Evolutionary conservation across 108 stramenopile genomes (phyloP).

Genomic region (Cafeteria roenbergensis): DNA sequence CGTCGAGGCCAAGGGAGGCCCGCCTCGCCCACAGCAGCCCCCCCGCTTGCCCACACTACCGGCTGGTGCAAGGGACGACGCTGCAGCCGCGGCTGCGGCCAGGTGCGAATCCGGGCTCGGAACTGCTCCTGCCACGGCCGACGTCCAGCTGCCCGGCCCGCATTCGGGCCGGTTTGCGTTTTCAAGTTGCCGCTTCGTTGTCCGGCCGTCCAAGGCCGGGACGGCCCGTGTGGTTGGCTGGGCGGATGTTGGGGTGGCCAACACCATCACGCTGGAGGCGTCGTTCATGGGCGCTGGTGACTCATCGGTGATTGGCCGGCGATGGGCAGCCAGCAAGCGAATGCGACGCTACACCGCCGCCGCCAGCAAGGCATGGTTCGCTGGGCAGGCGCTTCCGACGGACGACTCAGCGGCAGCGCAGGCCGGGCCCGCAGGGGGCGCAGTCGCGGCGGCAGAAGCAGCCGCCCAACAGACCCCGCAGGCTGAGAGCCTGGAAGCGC

Average conservation of each 20-base stretch:
- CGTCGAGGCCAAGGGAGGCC: too few species aligned
- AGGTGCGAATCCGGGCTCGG: background rate
- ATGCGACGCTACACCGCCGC: too few species aligned
- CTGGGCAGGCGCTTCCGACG: too few species aligned
- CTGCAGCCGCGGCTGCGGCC: background rate
- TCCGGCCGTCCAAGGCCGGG: background rate
- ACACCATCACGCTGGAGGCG: conserved; percentile 2
- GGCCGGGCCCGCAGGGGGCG: too few species aligned
- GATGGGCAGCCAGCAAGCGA: too few species aligned
- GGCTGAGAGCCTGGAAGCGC: too few species aligned
- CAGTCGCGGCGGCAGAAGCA: too few species aligned
- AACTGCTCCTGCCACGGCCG: background rate
- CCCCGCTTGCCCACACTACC: background rate
- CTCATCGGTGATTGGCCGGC: too few species aligned
- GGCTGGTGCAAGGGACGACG: background rate
- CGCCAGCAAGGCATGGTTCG: too few species aligned
- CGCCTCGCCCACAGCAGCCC: too few species aligned
- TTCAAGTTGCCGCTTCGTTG: background rate
- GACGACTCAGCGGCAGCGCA: too few species aligned
- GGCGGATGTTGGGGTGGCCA: background rate
- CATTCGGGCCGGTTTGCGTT: background rate
- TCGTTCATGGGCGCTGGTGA: conserved; percentile 4
- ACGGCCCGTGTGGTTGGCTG: background rate
- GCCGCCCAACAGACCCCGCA: too few species aligned
- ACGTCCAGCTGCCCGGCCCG: background rate